Conservation (phyloP, 176 grass and related monocot genomes). For the Oryza nivara region DNA sequence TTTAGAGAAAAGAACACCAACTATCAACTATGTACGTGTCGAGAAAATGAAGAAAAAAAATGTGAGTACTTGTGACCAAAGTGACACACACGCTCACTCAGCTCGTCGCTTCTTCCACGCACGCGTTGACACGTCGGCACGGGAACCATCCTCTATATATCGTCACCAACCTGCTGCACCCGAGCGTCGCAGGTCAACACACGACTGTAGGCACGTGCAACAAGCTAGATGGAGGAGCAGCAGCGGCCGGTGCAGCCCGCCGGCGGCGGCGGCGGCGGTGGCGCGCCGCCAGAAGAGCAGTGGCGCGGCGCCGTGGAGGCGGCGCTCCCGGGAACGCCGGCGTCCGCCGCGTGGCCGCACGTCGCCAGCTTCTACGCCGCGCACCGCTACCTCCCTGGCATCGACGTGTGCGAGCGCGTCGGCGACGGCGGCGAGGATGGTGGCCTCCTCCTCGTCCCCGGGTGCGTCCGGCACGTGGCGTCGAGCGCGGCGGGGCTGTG, state of each 20-base stretch:
- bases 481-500: constrained; percentile 29
- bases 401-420: constrained; percentile 57
- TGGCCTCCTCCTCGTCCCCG: neutral
- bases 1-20: no score
- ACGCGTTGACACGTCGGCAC: neutral
- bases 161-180: neutral
- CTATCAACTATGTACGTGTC: no score
- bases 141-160: neutral
- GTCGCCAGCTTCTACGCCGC: constrained; percentile 56
- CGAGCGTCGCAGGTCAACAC: neutral
- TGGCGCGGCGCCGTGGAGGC: constrained; percentile 54
- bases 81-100: no score
- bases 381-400: constrained; percentile 50
- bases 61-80: no score
- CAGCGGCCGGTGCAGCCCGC: neutral
- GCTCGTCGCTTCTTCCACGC: neutral
- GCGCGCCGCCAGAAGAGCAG: constrained; percentile 12
- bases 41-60: no score
- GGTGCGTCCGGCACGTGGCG: constrained; percentile 49
- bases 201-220: neutral
- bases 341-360: constrained; percentile 52
- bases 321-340: constrained; percentile 33
- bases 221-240: neutral
- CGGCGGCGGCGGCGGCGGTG: neutral
- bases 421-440: neutral